Base-by-base conservation (phyloP, 2,329 filamentous ascomycete species). In the Metarhizium anisopliae region DNA sequence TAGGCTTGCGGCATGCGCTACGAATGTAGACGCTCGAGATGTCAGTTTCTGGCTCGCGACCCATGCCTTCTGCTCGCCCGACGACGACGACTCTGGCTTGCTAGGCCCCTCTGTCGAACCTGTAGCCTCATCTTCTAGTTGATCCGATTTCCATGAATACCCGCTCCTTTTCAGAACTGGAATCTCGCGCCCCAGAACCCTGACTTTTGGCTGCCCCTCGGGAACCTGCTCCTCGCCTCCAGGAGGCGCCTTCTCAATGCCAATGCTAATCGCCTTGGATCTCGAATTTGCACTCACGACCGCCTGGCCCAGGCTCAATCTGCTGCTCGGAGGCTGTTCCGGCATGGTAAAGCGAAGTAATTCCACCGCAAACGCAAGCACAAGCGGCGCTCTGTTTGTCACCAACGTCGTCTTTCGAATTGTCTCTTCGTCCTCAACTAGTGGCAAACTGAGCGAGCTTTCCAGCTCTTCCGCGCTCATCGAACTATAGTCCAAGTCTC, bases 261-360 rank as follows among this genome's bases (percentile, higher is more conserved):
- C 90, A 35, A 95, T 72, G 59, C 81, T 87, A 32, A 85, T 78
- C 10, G 90, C 90, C 70, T 92, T 92, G 40, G 82, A 83, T 60
- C 85, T 81, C 58, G 87, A 90, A 66, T 93, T 94, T 32, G 84
- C 84, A 66, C 89, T 92, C 16, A 95, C 88, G 1, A 94, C 85
- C 0, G 89, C 90, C 69, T 95, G 90, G 0, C 86, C 89, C 20
- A 96, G 74, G 66, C 90, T 95, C 20, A 95, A 73, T 50, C 89
- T 79, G 66, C 89, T 93, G n/a, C 89, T 94, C 3, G 86, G 77
- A 3, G 90, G 90, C 67, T 96, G 91, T 61, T 89, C 85, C 0
- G 90, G 88, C 86, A 92, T 93, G 0, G 89, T 95, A 66, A 87
- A 85, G 50, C 87, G 85, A 50, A 95, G 68, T 51, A 93, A 67